Percentiles rank a stretch among this genome's conserved stretches.
Evolutionary conservation across 257 asterid genomes (phyloP).

Genomic region (Fraxinus cuspidata): DNA sequence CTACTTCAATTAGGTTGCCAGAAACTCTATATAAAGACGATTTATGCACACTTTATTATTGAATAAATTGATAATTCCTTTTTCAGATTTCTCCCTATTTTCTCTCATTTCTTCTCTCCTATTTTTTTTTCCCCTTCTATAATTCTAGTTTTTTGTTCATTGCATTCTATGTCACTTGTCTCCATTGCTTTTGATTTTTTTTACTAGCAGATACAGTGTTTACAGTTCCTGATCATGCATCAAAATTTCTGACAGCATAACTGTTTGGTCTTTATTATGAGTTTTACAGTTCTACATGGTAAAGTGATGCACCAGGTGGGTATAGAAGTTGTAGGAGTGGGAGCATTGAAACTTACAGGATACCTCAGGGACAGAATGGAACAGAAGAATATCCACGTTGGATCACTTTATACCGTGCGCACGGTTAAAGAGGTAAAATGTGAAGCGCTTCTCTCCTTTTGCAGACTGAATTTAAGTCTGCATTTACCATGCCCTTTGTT

Average conservation of each 20-base stretch:
- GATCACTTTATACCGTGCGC: constrained; percentile 91
- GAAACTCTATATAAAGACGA: no score
- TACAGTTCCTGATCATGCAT: not conserved
- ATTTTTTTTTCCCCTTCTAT: no score
- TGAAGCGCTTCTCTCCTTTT: not conserved
- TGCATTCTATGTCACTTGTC: not conserved
- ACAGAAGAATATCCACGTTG: constrained; percentile 65
- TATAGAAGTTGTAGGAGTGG: constrained; percentile 79
- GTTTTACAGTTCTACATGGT: constrained; percentile 71
- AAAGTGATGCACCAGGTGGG: constrained; percentile 88
- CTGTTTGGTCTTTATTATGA: constrained; percentile 10
- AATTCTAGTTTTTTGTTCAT: no score
- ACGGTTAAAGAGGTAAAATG: constrained; percentile 77
- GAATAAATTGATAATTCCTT: no score
- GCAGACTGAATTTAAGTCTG: not conserved
- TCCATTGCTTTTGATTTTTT: not conserved
- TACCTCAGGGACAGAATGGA: constrained; percentile 87
- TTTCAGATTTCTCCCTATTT: no score
- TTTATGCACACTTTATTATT: no score
- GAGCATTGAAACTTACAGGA: constrained; percentile 93
- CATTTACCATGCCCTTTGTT: not conserved
- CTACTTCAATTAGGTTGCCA: no score
- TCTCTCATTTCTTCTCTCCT: no score
- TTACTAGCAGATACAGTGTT: not conserved
- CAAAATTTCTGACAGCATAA: not conserved